Evolutionary conservation across 805 yeast species (phyloP).

Genomic region (Metschnikowia dekortorum): DNA sequence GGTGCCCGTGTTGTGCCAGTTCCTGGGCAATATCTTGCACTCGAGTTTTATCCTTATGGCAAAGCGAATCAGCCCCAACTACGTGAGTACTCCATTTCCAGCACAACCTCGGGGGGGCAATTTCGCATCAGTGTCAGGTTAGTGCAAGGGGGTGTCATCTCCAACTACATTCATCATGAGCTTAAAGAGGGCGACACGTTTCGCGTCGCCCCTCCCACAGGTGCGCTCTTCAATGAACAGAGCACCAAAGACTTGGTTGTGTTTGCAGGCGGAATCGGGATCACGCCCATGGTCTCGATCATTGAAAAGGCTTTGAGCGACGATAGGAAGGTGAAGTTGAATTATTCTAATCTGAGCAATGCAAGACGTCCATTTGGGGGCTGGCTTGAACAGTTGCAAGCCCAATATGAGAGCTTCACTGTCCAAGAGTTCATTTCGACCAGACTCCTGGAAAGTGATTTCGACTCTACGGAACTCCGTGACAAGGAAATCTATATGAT

Average conservation of each 20-base stretch:
- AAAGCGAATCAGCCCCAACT: constrained; percentile 33
- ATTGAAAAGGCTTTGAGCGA: constrained; percentile 34
- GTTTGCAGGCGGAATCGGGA: constrained; percentile 63
- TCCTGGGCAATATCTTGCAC: constrained; percentile 47
- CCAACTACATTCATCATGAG: constrained; percentile 45
- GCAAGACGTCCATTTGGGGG: constrained; percentile 22
- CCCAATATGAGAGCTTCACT: constrained; percentile 14
- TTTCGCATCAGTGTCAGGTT: constrained; percentile 58
- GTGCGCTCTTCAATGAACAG: constrained; percentile 41
- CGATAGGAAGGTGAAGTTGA: constrained; percentile 28
- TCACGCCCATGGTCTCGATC: constrained; percentile 59
- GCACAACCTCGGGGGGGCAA: constrained; percentile 28
- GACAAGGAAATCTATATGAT: constrained; percentile 26
- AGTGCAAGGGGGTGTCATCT: constrained; percentile 43
- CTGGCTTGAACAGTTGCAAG: constrained; percentile 15
- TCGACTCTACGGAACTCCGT: constrained; percentile 16
- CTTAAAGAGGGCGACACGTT: constrained; percentile 46
- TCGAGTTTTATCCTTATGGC: constrained; percentile 34
- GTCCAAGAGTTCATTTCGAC: constrained; percentile 20
- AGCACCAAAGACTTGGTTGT: constrained; percentile 33
- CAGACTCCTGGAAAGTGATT: constrained; percentile 18
- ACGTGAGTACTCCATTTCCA: constrained; percentile 59
- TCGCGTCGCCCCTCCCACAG: constrained; percentile 56
- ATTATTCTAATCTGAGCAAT: constrained; percentile 28
- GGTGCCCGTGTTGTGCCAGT: constrained; percentile 27